Evolutionary conservation across 345 rosid genomes (phyloP), one percentile per base, ranked within the genome.

Genomic region (Rhizophora mangle): DNA sequence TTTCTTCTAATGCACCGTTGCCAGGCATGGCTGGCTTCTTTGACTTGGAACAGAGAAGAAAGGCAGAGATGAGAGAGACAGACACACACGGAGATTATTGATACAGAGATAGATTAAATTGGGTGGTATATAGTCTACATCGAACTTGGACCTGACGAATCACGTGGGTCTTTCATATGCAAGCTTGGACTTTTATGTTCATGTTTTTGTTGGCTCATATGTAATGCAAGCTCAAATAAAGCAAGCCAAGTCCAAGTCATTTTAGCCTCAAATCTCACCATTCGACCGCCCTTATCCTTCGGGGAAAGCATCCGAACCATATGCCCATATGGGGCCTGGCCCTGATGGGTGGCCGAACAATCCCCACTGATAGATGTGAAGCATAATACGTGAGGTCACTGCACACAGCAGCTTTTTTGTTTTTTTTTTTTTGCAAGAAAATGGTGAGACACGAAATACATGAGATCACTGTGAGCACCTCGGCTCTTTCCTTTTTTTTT

Each of bases 1-100:
- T 71, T 76, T 85, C 86, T 63, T 80, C 68, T 24, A 56, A 27
- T 8, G 66, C 74, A 15, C 65, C 49, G 49, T 13, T 1, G 49
- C 49, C 74, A 24, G 60, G 19, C 60, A 56, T 56, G 6, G 26
- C 29, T n/a, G 6, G 26, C 29, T n/a, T 27, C 60, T 56, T 1
- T 19, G 60, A 24, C 30, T 27, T 1, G 16, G 18, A 24, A 56
- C 31, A 11, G 29, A 24, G 6, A 24, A 56, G 31, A 24, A 27
- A 56, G 11, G 59, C 24, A 55, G 59, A 55, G 59, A 55, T 31
- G 1, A 16, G 30, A 2, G 30, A 56, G 60, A 56, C 16, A 56
- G 31, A 56, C 4, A 21, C 27, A 8, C 29, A 24, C 19, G 24
- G 13, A 10, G 60, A 24, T 6, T 56, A 30, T n/a, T 56, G 30